phyloP scores from a whole-genome alignment of 495 filamentous ascomycete species.

The Thermochaetoides thermophila region DNA sequence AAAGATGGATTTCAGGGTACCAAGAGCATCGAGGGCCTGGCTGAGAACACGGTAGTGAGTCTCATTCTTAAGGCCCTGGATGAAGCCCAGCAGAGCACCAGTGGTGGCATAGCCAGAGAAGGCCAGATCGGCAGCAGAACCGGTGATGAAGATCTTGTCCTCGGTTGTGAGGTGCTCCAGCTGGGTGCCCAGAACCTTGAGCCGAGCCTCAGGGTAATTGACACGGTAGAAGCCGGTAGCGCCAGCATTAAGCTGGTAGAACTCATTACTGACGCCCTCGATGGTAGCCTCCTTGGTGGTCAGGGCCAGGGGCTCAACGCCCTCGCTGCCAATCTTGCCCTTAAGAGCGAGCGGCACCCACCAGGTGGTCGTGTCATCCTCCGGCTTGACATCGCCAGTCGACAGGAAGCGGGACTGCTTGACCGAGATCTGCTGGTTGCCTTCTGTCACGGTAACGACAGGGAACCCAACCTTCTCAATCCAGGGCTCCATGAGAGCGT shows the following conservation, averaged over 20 bases:
- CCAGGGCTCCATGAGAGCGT: conserved; percentile 79
- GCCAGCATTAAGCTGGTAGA: conserved; percentile 85
- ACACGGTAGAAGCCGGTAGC: conserved; percentile 87
- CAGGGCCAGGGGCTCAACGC: conserved; percentile 42
- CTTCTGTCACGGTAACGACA: conserved; percentile 71
- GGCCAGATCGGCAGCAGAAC: conserved; percentile 83
- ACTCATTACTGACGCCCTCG: conserved; percentile 55
- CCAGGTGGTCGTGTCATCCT: conserved; percentile 87
- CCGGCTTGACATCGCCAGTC: conserved; percentile 68
- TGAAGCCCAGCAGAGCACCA: conserved; percentile 58
- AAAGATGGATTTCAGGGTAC: conserved; percentile 34
- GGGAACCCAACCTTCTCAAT: conserved; percentile 91
- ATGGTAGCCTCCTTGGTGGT: conserved; percentile 61
- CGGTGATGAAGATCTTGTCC: conserved; percentile 83
- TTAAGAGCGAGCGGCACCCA: conserved; percentile 83
- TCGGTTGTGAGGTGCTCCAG: conserved; percentile 58
- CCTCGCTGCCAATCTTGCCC: conserved; percentile 37
- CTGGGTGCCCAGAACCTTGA: conserved; percentile 63
- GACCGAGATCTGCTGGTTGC: conserved; percentile 62
- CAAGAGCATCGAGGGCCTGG: conserved; percentile 59
- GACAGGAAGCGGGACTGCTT: conserved; percentile 79
- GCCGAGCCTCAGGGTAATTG: conserved; percentile 68
- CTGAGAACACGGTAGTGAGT: conserved; percentile 77
- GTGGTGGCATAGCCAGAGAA: conserved; percentile 73
- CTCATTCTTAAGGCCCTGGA: conserved; percentile 72